Evolutionary conservation across 2,329 filamentous ascomycete species (phyloP), one percentile per base, ranked within the genome.

Genomic region (Cladophialophora chaetospira): DNA sequence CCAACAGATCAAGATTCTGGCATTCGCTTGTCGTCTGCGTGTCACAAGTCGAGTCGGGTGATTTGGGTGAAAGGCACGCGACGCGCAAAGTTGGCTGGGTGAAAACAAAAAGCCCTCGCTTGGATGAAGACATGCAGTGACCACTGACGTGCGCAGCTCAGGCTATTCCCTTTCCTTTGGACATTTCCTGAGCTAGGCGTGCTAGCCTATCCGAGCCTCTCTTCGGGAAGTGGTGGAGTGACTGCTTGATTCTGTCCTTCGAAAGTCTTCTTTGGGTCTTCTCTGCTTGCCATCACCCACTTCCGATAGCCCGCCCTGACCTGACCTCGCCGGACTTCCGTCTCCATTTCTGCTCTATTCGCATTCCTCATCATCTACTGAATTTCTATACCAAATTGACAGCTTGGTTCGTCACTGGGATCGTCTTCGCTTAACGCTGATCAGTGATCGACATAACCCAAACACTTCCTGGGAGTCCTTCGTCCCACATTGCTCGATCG

Each of bases 251-350:
- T 23, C 6, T 38, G 47, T 35, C 23, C 47, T 51, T 51, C 48
- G 23, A 51, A 19, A 51, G 48, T 25, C 48, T 51, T 51, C 48
- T 51, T 43, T 51, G 19, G 48, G n/a, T 21, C 36, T 51, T 51
- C 48, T 42, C 26, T 51, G 33, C 36, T 19, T 29, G 15, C 42
- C 42, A 23, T 17, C 35, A 17, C 35, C 40, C 19, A 44, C 40
- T 13, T 26, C 13, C 40, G 19, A 23, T 21, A 40, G n/a, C n/a
- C 36, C 36, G 17, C 36, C 19, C 17, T 40, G 13, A n/a, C n/a
- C n/a, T n/a, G n/a, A n/a, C n/a, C n/a, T n/a, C n/a, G n/a, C n/a
- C n/a, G n/a, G n/a, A n/a, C n/a, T n/a, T 40, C 36, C 36, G 19
- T 21, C 36, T 11, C 15, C 23, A 44, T 23, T 44, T 44, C 42